Conservation (phyloP, 768 basidiomycete genomes). For the Pholiota conissans region DNA sequence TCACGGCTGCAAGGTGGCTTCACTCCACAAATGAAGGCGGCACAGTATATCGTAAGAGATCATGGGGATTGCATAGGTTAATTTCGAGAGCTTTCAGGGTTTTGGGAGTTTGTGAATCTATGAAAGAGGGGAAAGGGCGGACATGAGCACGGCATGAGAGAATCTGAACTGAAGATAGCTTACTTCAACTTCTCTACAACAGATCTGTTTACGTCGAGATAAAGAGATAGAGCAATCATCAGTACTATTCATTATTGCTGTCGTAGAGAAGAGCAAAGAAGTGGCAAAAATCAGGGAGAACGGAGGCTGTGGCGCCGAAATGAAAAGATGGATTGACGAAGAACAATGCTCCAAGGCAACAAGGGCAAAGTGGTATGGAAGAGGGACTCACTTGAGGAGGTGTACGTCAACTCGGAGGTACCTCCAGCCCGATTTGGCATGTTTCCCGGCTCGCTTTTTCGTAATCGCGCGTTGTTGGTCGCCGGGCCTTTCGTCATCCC, state of each 20-base stretch:
- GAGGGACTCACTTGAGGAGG: slow-evolving; percentile 17
- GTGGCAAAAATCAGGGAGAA: background rate
- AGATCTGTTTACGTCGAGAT: background rate
- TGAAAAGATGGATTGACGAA: background rate
- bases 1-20: background rate
- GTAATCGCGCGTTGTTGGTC: slow-evolving; percentile 1
- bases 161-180: background rate
- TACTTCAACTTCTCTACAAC: slow-evolving; percentile 4
- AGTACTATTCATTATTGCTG: background rate
- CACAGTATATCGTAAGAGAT: background rate
- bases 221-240: slow-evolving; percentile 1
- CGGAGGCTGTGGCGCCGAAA: background rate
- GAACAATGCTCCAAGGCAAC: background rate
- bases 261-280: background rate
- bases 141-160: background rate
- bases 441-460: slow-evolving; percentile 12
- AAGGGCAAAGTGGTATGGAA: background rate
- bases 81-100: background rate
- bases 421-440: slow-evolving; percentile 18
- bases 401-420: slow-evolving; percentile 23
- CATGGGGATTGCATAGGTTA: background rate
- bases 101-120: slow-evolving; percentile 3
- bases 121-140: background rate
- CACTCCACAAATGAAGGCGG: background rate
- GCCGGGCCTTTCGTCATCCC: background rate